Base-by-base conservation (phyloP, 1,284 basidiomycete genomes). In the Ustilago loliicola region DNA sequence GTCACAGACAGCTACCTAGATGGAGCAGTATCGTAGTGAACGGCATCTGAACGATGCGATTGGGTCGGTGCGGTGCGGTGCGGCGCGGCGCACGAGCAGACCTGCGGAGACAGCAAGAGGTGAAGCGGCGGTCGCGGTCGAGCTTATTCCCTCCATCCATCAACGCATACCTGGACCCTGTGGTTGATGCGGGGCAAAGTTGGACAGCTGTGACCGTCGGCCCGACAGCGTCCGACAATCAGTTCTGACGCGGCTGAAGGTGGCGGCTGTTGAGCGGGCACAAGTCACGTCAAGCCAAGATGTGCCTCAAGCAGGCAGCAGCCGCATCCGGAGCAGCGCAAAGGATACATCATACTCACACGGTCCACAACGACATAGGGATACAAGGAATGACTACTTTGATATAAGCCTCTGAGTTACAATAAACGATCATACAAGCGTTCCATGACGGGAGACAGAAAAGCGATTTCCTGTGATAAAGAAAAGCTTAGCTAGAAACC, bases 391-490 rank as follows among this genome's bases (percentile, higher is more conserved):
- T n/a, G n/a, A n/a, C n/a, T n/a, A n/a, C n/a, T n/a, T n/a, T 29
- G 48, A 27, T 50, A 27, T 50, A 50, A 13, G 29, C 19, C 30
- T 10, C 17, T 53, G 51, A 34, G 51, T 53, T 53, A 53, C 51
- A 53, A 53, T 23, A 15, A 23, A 51, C 11, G 10, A 53, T 53
- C 29, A 30, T 32, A 53, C 51, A 34, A 53, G 51, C 51, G 30
- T 34, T 53, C 34, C 51, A 53, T 53, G 30, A 25, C 3, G 51
- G 21, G 7, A 51, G 13, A 38, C 17, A 5, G 21, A 50, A 30
- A 6, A 23, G 17, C 17, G 25, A 34, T 19, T 40, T 34, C 53
- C 21, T 17, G 30, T 48, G 45, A 29, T 15, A 19, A 15, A 21
- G 40, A 57, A 13, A 45, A 21, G 29, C 38, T 30, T 38, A 57